phyloP scores from a whole-genome alignment of 176 grass and related monocot species.

The Eleusine indica region DNA sequence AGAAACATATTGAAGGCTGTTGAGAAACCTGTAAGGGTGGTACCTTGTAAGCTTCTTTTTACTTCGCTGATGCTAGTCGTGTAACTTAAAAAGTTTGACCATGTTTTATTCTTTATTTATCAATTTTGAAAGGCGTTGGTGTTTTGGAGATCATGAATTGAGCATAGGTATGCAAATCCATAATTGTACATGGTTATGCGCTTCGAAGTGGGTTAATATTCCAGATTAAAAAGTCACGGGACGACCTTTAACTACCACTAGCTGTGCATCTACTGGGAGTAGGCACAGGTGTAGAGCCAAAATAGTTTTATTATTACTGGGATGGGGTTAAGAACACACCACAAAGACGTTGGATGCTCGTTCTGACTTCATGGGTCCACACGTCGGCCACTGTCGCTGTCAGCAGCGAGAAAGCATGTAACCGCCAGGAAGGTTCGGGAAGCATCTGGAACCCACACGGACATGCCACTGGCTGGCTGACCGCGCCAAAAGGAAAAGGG shows the following conservation, averaged over 20 bases:
- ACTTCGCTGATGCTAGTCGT: neutral
- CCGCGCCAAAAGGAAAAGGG: neutral
- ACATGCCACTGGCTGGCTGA: neutral
- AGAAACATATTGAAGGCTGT: no score
- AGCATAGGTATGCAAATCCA: neutral
- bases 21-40: neutral
- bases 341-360: no score
- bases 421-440: conserved; percentile 32
- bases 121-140: neutral
- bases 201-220: neutral
- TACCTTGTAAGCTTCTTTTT: neutral
- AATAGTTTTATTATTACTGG: no score
- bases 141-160: neutral
- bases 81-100: neutral
- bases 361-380: neutral
- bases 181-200: neutral
- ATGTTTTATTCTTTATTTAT: neutral
- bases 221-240: no score
- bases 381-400: neutral
- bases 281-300: no score
- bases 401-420: neutral
- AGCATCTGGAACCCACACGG: conserved; percentile 23
- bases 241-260: no score
- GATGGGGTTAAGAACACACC: no score
- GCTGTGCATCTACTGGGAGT: no score